These are phyloP conservation scores for Ceratobasidium sp. DNA, from an alignment of 1,284 basidiomycete genomes.

Conservation along the genomic window DNA sequence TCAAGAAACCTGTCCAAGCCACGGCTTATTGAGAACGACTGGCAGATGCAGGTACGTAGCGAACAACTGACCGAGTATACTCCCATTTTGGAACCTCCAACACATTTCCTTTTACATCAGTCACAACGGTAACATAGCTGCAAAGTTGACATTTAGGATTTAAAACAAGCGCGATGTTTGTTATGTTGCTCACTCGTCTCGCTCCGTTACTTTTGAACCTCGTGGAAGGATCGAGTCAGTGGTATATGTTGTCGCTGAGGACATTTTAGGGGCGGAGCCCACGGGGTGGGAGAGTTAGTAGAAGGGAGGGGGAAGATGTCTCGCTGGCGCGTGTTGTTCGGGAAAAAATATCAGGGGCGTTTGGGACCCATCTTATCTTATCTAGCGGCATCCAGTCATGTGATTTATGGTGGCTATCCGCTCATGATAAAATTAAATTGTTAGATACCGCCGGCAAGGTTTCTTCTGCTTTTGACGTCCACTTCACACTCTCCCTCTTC, in stretches of 20 bases:
- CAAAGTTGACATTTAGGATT: background rate
- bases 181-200: slow-evolving; percentile 38
- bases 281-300: slow-evolving; percentile 33
- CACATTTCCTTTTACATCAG: slow-evolving; percentile 44
- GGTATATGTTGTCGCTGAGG: slow-evolving; percentile 41
- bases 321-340: slow-evolving; percentile 46
- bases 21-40: slow-evolving; percentile 9
- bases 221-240: slow-evolving; percentile 34
- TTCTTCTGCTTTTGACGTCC: background rate
- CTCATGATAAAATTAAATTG: background rate
- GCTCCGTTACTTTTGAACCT: slow-evolving; percentile 44
- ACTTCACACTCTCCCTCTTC: background rate
- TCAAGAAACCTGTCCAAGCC: slow-evolving; percentile 40
- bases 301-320: slow-evolving; percentile 14
- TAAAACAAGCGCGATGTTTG: background rate
- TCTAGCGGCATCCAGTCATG: slow-evolving; percentile 20
- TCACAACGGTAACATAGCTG: slow-evolving; percentile 45
- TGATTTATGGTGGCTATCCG: slow-evolving; percentile 2
- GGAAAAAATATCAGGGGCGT: slow-evolving; percentile 47
- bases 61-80: slow-evolving; percentile 35
- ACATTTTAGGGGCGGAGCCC: slow-evolving; percentile 43
- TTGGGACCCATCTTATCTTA: slow-evolving; percentile 42
- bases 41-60: background rate
- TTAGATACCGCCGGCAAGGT: background rate
- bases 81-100: slow-evolving; percentile 45